Evolutionary conservation across 2,329 filamentous ascomycete genomes (phyloP).

Genomic region (Akanthomyces lecanii): DNA sequence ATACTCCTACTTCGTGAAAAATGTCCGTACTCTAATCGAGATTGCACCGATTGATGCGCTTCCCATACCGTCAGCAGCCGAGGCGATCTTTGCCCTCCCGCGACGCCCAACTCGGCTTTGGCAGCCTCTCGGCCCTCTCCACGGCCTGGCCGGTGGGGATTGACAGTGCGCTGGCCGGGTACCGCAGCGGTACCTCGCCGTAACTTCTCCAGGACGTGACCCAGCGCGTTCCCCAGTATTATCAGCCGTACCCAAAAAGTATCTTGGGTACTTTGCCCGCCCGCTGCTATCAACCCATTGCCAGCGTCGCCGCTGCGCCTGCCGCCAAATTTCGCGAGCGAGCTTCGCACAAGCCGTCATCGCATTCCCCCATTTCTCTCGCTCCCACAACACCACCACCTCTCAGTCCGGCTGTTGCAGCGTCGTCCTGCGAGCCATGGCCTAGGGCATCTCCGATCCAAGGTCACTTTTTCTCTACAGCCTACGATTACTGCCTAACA

Average conservation of each 20-base stretch:
- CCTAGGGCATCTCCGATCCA: constrained; percentile 20
- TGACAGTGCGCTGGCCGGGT: background rate
- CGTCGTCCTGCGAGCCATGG: constrained; percentile 19
- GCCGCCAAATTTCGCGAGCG: constrained; percentile 16
- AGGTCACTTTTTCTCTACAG: constrained; percentile 17
- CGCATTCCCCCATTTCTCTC: constrained; percentile 14
- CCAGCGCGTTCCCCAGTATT: background rate
- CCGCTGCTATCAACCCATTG: background rate
- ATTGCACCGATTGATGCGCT: background rate
- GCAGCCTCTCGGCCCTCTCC: background rate
- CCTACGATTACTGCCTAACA: background rate
- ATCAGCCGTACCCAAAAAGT: background rate
- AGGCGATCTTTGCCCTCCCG: background rate
- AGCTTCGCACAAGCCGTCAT: constrained; percentile 15
- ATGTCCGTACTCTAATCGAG: background rate
- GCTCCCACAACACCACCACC: constrained; percentile 6
- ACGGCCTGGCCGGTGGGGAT: constrained; percentile 3
- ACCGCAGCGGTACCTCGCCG: constrained; percentile 1
- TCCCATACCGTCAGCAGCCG: background rate
- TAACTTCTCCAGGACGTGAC: background rate
- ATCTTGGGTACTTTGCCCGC: background rate
- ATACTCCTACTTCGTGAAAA: background rate
- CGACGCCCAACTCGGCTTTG: constrained; percentile 1
- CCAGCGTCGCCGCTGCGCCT: constrained; percentile 2
- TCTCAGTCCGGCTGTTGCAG: constrained; percentile 2